Percentiles rank a stretch among this genome's conserved stretches.
Evolutionary conservation across 331 rosid genomes (phyloP).

Genomic region (Stylosanthes scabra): DNA sequence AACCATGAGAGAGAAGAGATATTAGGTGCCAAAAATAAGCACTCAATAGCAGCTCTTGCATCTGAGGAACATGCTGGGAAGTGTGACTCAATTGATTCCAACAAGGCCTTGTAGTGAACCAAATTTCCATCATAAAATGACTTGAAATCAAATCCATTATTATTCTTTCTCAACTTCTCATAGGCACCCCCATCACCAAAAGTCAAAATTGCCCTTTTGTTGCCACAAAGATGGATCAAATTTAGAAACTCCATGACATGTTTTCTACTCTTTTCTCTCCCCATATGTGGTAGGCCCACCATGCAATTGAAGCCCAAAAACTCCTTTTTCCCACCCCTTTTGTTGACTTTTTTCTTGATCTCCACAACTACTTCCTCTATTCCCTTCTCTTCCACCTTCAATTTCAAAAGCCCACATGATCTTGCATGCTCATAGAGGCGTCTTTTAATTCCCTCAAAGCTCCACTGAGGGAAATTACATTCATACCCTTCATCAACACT

Average conservation of each 20-base stretch:
- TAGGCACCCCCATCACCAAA: constrained; percentile 55
- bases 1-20: constrained; percentile 48
- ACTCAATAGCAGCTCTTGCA: constrained; percentile 55
- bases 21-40: constrained; percentile 50
- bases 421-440: constrained; percentile 41
- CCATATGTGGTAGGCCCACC: constrained; percentile 56
- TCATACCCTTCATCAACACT: constrained; percentile 31
- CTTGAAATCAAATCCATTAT: constrained; percentile 34
- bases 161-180: constrained; percentile 27
- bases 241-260: constrained; percentile 47
- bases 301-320: constrained; percentile 53
- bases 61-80: constrained; percentile 46
- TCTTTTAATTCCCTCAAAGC: constrained; percentile 42
- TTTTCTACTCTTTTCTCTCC: constrained; percentile 48
- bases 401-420: constrained; percentile 30
- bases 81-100: constrained; percentile 50
- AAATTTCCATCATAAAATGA: constrained; percentile 51
- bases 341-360: constrained; percentile 35
- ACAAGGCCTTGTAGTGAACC: constrained; percentile 53
- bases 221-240: constrained; percentile 33
- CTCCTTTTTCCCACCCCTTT: constrained; percentile 39
- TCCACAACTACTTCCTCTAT: constrained; percentile 47
- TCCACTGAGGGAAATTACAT: constrained; percentile 23
- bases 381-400: constrained; percentile 45
- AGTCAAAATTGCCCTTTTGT: constrained; percentile 45